These are phyloP conservation scores for Collybia sp. DNA, from an alignment of 768 basidiomycete genomes.

Conservation along the genomic window DNA sequence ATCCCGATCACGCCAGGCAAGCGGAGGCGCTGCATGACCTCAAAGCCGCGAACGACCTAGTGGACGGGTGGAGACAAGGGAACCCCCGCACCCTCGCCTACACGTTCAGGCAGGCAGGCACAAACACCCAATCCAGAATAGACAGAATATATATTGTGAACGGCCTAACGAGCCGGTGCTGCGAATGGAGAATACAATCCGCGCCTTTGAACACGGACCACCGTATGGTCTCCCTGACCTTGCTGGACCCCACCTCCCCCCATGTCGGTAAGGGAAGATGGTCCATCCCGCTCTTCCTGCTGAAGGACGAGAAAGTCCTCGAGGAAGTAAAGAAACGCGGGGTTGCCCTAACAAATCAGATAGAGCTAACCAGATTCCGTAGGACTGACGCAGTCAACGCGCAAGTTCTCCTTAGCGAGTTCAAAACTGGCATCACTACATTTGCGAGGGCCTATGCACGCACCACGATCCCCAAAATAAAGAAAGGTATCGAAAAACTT, in stretches of 20 bases:
- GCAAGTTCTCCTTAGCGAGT: too few species aligned
- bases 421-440: conserved; percentile 3
- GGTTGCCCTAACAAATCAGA: neutral
- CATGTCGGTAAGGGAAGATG: conserved; percentile 26
- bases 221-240: conserved; percentile 17
- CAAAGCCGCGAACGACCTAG: conserved; percentile 9
- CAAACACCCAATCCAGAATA: conserved; percentile 20
- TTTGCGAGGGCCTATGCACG: conserved; percentile 5
- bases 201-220: conserved; percentile 25
- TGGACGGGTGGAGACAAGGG: conserved; percentile 27
- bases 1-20: conserved; percentile 9
- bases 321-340: conserved; percentile 4
- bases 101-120: conserved; percentile 19
- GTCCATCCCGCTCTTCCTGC: conserved; percentile 15
- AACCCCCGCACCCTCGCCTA: conserved; percentile 15
- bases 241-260: conserved; percentile 16
- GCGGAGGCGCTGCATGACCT: conserved; percentile 13
- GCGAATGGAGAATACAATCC: conserved; percentile 18
- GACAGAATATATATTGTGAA: conserved; percentile 28
- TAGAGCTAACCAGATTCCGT: too few species aligned
- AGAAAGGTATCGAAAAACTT: conserved; percentile 4
- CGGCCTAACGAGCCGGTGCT: neutral
- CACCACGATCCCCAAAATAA: neutral
- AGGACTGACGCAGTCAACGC: too few species aligned
- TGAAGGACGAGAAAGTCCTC: conserved; percentile 12